Evolutionary conservation across 2,329 filamentous ascomycete species (phyloP), one percentile per base, ranked within the genome.

Genomic region (Didymella pinodella): DNA sequence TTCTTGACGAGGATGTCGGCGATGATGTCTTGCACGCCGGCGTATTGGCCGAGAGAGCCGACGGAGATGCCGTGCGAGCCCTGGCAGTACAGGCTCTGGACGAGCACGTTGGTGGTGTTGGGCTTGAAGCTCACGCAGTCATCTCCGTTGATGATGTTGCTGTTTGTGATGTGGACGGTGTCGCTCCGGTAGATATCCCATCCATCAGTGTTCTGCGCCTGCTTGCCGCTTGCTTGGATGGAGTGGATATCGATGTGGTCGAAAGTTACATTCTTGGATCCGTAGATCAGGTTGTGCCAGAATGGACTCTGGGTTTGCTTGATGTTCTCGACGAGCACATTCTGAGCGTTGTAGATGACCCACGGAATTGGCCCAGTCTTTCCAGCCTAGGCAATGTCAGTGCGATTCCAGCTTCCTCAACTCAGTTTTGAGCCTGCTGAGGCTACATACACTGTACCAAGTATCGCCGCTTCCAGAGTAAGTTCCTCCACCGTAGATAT

Each of bases 101-200:
- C 84, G 4, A 91, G 73, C 7, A 90, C 84, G 63, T 90, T 83
- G 46, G 87, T 90, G 67, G 84, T 87, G 72, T 91, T 91, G 25
- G 88, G 88, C 75, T 91, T 91, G 82, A 91, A 91, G 0, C 87
- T 88, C 11, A 91, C 86, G 60, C 89, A 91, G 71, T 91, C 86
- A 69, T 90, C 88, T 31, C 85, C 86, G 66, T 90, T 90, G 72
- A 85, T 81, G 64, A 87, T 83, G 28, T 83, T 75, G 0, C 85
- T 89, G 70, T 90, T 85, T 66, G 90, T 87, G 36, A 91, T 90
- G 0, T 88, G 83, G 36, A 91, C 81, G 46, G 84, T 83, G 20
- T 81, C 77, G 12, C 84, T 86, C 6, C 86, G 84, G 69, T 89
- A 88, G 1, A 84, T 88, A 63, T 88, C 85, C 84, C 84, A 83